phyloP scores from a whole-genome alignment of 1,284 basidiomycete species.

The Trichosporon inkin region DNA sequence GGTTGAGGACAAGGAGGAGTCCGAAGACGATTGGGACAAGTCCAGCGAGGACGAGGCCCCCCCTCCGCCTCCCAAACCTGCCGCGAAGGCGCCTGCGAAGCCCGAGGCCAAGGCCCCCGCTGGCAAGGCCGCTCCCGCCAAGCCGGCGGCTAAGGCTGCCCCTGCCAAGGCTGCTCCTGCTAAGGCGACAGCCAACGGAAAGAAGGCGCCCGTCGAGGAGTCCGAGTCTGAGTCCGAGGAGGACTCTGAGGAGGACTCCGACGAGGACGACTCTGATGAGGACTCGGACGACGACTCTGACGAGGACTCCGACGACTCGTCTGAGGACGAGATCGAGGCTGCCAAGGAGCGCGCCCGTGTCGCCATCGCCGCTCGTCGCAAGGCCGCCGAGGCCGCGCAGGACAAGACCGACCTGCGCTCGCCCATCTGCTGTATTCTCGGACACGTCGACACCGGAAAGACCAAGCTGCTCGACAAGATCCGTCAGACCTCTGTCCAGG shows the following conservation, averaged over 20 bases:
- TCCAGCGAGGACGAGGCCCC: slow-evolving; percentile 46
- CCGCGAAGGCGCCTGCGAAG: slow-evolving; percentile 18
- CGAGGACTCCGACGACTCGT: slow-evolving; percentile 53
- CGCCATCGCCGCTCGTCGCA: slow-evolving; percentile 73
- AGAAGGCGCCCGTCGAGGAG: slow-evolving; percentile 34
- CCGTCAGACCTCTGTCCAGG: slow-evolving; percentile 99
- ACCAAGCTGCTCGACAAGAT: slow-evolving; percentile 99
- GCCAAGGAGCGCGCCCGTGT: slow-evolving; percentile 79
- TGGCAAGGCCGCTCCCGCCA: slow-evolving; percentile 13
- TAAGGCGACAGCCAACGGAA: slow-evolving; percentile 39
- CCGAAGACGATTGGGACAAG: slow-evolving; percentile 77
- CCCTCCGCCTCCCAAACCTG: slow-evolving; percentile 14
- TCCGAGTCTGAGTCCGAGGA: slow-evolving; percentile 34
- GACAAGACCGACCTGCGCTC: slow-evolving; percentile 87
- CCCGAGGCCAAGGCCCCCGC: slow-evolving; percentile 23
- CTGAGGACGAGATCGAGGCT: slow-evolving; percentile 65
- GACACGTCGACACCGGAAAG: slow-evolving; percentile 99
- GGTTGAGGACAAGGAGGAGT: slow-evolving; percentile 39
- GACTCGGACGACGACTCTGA: slow-evolving; percentile 42
- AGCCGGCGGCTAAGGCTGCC: slow-evolving; percentile 15
- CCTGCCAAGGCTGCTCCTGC: slow-evolving; percentile 16
- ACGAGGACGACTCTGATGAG: slow-evolving; percentile 53
- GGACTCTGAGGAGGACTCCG: slow-evolving; percentile 52
- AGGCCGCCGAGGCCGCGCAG: slow-evolving; percentile 79
- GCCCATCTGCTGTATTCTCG: slow-evolving; percentile 98